Evolutionary conservation across 495 filamentous ascomycete genomes (phyloP).

Genomic region (Podospora comata): DNA sequence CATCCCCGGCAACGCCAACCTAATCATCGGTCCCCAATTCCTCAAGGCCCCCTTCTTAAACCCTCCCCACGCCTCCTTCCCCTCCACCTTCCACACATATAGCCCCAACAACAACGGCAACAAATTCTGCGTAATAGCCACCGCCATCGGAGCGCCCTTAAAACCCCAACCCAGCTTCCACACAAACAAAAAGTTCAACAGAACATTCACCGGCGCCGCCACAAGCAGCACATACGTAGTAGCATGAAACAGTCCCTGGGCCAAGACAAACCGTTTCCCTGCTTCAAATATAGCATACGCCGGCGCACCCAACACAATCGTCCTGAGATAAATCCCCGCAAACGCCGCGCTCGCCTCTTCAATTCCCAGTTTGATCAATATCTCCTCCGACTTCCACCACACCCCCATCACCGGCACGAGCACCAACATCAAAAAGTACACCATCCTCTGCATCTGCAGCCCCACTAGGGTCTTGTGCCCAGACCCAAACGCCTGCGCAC

Average conservation of each 20-base stretch:
- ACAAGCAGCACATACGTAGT: constrained; percentile 66
- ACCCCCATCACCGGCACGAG: constrained; percentile 59
- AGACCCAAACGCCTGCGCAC: constrained; percentile 71
- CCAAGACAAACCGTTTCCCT: constrained; percentile 70
- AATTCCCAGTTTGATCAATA: constrained; percentile 54
- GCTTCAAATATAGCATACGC: constrained; percentile 67
- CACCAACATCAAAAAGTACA: constrained; percentile 59
- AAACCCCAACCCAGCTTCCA: constrained; percentile 77
- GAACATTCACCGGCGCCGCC: constrained; percentile 62
- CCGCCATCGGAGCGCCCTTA: constrained; percentile 78
- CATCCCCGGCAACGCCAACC: constrained; percentile 82
- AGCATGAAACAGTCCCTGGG: constrained; percentile 68
- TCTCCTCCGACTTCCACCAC: constrained; percentile 57
- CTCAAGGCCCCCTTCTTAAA: constrained; percentile 66
- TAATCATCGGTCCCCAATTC: constrained; percentile 86
- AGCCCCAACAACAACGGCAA: constrained; percentile 70
- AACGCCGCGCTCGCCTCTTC: constrained; percentile 58
- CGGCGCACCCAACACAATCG: constrained; percentile 62
- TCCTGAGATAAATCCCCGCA: constrained; percentile 64
- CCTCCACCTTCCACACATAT: constrained; percentile 72
- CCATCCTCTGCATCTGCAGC: constrained; percentile 69
- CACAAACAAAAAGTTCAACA: constrained; percentile 70
- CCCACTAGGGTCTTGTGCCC: constrained; percentile 68
- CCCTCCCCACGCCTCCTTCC: constrained; percentile 84
- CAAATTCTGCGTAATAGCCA: constrained; percentile 77